Percentiles rank a stretch among this genome's conserved stretches.
Conservation (phyloP, 345 rosid genomes). For the Salix dunnii region DNA sequence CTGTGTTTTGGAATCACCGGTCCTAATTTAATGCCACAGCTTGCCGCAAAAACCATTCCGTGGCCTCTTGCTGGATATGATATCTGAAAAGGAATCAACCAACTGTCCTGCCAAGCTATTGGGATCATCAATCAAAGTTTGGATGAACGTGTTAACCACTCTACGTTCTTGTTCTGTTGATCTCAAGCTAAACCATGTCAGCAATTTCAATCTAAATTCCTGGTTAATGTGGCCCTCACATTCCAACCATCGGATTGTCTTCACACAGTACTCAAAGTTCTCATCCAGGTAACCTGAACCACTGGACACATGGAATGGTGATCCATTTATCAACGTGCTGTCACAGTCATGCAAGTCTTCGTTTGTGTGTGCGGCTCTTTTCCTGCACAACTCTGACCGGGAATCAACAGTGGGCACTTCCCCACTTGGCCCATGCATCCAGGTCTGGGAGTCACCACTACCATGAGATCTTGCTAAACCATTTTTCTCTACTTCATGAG, state of each 20-base stretch:
- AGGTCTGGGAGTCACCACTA: slow-evolving; percentile 52
- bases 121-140: slow-evolving; percentile 76
- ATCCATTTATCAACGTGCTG: slow-evolving; percentile 69
- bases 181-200: slow-evolving; percentile 93
- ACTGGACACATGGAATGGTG: slow-evolving; percentile 45
- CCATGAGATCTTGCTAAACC: slow-evolving; percentile 57
- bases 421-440: slow-evolving; percentile 38
- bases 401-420: slow-evolving; percentile 66
- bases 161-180: slow-evolving; percentile 81
- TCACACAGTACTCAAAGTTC: slow-evolving; percentile 79
- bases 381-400: slow-evolving; percentile 56
- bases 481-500: slow-evolving; percentile 57
- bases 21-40: slow-evolving; percentile 49
- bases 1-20: slow-evolving; percentile 16
- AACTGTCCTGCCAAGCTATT: slow-evolving; percentile 91
- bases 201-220: slow-evolving; percentile 77
- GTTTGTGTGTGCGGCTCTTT: slow-evolving; percentile 43
- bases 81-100: slow-evolving; percentile 72
- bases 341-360: slow-evolving; percentile 79
- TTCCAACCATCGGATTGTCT: slow-evolving; percentile 78
- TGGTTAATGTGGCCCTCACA: slow-evolving; percentile 67
- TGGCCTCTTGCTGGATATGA: slow-evolving; percentile 66
- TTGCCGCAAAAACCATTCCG: slow-evolving; percentile 60
- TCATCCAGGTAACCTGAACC: slow-evolving; percentile 63
- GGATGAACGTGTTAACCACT: slow-evolving; percentile 83